These are phyloP conservation scores for Aurantiochytrium sp. DNA, from an alignment of 108 stramenopile genomes.

Conservation along the genomic window DNA sequence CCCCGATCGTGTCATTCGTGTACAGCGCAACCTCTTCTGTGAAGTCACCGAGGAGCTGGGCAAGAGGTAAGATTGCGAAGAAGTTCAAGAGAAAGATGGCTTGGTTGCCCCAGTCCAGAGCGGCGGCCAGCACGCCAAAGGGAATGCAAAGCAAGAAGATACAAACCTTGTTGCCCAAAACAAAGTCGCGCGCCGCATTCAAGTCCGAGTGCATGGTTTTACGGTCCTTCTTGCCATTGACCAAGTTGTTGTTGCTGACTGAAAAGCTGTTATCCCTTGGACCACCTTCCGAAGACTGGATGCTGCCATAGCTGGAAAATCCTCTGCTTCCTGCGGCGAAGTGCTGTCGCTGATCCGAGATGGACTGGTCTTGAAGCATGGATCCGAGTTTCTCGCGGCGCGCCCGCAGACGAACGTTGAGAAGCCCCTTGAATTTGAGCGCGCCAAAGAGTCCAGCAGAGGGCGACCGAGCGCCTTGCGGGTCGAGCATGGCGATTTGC, in stretches of 20 bases:
- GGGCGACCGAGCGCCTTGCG: not conserved
- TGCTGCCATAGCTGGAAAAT: not conserved
- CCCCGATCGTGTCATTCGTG: constrained; percentile 86
- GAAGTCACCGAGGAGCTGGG: constrained; percentile 80
- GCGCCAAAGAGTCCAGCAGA: not conserved
- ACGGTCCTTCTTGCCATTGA: not conserved
- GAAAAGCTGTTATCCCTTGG: not conserved
- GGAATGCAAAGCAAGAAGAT: constrained; percentile 59
- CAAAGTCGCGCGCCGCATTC: not conserved
- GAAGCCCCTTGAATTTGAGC: not conserved
- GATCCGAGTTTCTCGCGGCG: not conserved
- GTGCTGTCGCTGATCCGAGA: not conserved
- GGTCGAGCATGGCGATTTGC: not conserved
- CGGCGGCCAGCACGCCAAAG: constrained; percentile 54
- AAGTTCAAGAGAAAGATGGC: constrained; percentile 79
- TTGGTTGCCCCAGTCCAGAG: constrained; percentile 48
- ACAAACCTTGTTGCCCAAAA: constrained; percentile 59
- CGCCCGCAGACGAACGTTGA: constrained; percentile 1
- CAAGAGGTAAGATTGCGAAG: constrained; percentile 81
- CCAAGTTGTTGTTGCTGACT: not conserved
- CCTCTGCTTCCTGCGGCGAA: not conserved
- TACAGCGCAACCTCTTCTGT: constrained; percentile 91
- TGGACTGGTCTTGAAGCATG: not conserved
- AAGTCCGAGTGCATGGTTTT: not conserved
- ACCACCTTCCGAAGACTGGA: not conserved